Evolutionary conservation across 352 stramenopile genomes (phyloP), one percentile per base, ranked within the genome.

Genomic region (Phytophthora ramorum): DNA sequence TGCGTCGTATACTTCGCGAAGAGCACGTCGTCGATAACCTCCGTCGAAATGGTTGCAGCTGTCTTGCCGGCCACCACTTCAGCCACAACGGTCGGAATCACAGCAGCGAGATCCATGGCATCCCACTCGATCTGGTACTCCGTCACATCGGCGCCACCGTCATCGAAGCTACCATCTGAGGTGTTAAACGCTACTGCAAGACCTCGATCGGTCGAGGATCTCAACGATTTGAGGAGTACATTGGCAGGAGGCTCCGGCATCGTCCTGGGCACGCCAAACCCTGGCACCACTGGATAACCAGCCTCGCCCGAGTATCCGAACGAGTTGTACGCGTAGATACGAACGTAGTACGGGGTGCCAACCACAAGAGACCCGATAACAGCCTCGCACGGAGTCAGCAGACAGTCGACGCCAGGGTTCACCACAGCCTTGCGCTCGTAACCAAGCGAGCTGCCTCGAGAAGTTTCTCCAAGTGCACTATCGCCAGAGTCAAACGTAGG

Each of bases 81-180:
- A 22, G 37, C 20, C n/a, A 76, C 35, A 1, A 76, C 49, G 7
- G 41, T 35, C 7, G 64, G 58, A 20, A 81, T 58, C 8, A 94
- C 66, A 7, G 84, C 80, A 12, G 89, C 78, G 7, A 96, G 55
- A 44, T 94, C 90, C 75, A 98, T 92, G 3, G 78, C 82, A 63
- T 98, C 95, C 93, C 93, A 99, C 46, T 98, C 91, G 49, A 99
- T 87, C 57, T 93, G 91, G 67, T 97, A 97, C 56, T 92, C 75
- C 12, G 73, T 96, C n/a, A 97, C 81, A 1, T 72, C 66, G 0
- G 85, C 79, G 7, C 93, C 93, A 6, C 93, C 93, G 45, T 96
- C 81, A 60, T 97, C 79, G 55, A 84, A 80, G 10, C 70, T 78
- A 17, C 51, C 47, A 7, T n/a, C 52, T 3, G 59, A 69, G 0